A percentile compares a stretch with the other conserved stretches of the same genome.
phyloP scores from a whole-genome alignment of 768 basidiomycete genomes.

The Mycena albidolilacea region DNA sequence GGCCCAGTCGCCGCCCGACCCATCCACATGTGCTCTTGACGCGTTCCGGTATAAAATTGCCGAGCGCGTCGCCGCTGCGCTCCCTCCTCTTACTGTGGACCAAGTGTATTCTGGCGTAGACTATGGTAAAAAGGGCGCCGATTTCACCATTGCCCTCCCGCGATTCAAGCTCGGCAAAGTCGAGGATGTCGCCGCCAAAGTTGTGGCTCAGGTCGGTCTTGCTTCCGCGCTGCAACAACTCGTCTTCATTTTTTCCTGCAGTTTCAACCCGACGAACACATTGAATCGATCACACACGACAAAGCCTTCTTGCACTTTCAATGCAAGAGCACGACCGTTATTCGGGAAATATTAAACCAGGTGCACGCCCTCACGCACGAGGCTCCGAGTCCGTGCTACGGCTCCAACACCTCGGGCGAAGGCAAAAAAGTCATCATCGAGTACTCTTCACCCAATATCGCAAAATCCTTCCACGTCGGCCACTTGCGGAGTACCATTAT shows the following conservation, averaged over 20 bases:
- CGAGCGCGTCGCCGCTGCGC: constrained; percentile 73
- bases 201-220: constrained; percentile 71
- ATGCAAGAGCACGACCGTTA: constrained; percentile 74
- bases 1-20: constrained; percentile 63
- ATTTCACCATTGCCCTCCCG: constrained; percentile 94
- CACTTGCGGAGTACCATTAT: constrained; percentile 99
- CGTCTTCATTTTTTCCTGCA: constrained; percentile 45
- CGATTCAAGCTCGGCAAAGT: constrained; percentile 91
- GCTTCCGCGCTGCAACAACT: constrained; percentile 16
- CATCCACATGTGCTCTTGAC: constrained; percentile 78
- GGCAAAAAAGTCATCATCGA: constrained; percentile 92
- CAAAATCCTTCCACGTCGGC: constrained; percentile 98
- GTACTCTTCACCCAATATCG: constrained; percentile 97
- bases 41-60: constrained; percentile 89
- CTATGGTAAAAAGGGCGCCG: constrained; percentile 93
- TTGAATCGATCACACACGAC: constrained; percentile 78
- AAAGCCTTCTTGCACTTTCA: constrained; percentile 90
- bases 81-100: constrained; percentile 77
- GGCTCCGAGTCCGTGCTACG: constrained; percentile 80
- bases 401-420: constrained; percentile 80
- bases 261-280: constrained; percentile 90
- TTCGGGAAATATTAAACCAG: constrained; percentile 78
- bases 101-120: constrained; percentile 90
- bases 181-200: constrained; percentile 81
- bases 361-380: constrained; percentile 80